Base-by-base conservation (phyloP, 441 rosid species). In the Bocquillonia castaneifolia region DNA sequence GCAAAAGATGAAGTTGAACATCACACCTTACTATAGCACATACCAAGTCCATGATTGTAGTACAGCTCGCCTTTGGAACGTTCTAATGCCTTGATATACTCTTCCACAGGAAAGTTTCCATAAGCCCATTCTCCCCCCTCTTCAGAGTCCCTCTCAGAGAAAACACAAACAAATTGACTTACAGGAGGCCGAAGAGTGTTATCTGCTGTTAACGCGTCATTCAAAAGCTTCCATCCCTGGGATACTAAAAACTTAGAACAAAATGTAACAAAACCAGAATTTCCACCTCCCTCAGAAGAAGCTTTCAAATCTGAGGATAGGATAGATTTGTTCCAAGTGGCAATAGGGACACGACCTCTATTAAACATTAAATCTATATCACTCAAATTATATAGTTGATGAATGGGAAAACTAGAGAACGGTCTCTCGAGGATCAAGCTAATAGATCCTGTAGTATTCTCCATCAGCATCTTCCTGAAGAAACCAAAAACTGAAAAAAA, bases 61-160 rank as follows among this genome's bases (percentile, higher is more conserved):
- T 87, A 79, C 9, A 93, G 84, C 86, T 93, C 98, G 63, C 89
- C 91, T 84, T 89, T 89, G 18, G 98, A 85, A 32, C 97, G 96
- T 48, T 89, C 88, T n/a, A 93, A 81, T 34, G 98, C 96, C 67
- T 83, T 91, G 71, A 88, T 73, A 77, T 91, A 93, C 77, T 93
- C 97, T 72, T 93, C 96, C 31, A 91, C 54, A 40, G 87, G 98
- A 76, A 93, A 91, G 85, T 81, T 89, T 64, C 96, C 98, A 79
- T 85, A 81, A 71, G 87, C 89, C 97, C 98, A 91, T 68, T 91
- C 98, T 57, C 91, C 97, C 69, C 91, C 97, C 69, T 88, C 88
- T 60, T 88, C 95, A 42, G 92, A 71, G 42, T 80, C 87, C 68
- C 81, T 79, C 78, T 89, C 95, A 18, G 92, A 77, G 75, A 91